Evolutionary conservation across 108 stramenopile genomes (phyloP), one percentile per base, ranked within the genome.

Genomic region (Discostella pseudostelligera): DNA sequence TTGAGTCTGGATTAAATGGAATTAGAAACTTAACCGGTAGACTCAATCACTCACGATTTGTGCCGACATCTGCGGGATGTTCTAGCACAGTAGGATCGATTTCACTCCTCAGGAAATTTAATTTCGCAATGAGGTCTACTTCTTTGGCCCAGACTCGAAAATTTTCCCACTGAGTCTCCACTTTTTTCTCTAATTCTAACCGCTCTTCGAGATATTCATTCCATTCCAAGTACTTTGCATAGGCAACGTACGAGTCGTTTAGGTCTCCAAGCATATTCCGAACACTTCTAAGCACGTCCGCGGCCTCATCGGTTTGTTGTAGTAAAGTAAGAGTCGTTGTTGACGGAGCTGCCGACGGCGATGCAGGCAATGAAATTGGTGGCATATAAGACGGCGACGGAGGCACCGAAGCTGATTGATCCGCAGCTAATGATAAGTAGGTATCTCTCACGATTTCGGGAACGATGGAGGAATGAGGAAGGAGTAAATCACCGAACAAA

Each of bases 221-320:
- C 60, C 57, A 70, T 51, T 75, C 69, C 8, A 75, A 44, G 16
- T 79, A 75, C 28, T 19, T 65, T 6, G 62, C 47, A 22, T 79
- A 75, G 13, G 78, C 78, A 16, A 56, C 48, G 20, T 65, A 64
- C 35, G 74, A 68, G 47, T 79, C 78, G 26, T 79, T 74, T 13
- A 79, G 67, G 55, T 79, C 74, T 0, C 78, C 78, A 12, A 79
- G 62, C 6, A 75, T 37, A n/a, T 63, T 59, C 29, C 63, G 50
- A 1, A 73, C 65, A 39, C 25, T 54, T 14, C 22, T 54, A 21
- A 79, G 62, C 28, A 45, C 36, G 19, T 56, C 26, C 0, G 70
- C 29, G 9, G 69, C 69, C 4, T 64, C 53, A 29, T 76, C 63
- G 12, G 37, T 37, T 46, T 25, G 43, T 46, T 57, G 19, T 22